A percentile compares a stretch with the other conserved stretches of the same genome.
Evolutionary conservation across 2,329 filamentous ascomycete genomes (phyloP).

Genomic region (Trichocomaceae sp.): DNA sequence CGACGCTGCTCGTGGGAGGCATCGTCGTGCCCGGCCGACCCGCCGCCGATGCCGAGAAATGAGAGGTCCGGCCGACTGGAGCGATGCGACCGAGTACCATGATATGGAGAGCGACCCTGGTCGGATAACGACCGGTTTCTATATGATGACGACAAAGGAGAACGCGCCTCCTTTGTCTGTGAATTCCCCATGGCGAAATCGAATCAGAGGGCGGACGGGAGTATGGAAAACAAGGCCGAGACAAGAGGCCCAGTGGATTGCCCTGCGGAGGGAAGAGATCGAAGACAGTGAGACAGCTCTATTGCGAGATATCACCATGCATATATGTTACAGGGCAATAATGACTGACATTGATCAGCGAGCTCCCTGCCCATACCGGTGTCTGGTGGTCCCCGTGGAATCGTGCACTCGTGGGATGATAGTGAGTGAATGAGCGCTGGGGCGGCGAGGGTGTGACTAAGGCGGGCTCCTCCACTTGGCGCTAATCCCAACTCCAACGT

Average conservation of each 20-base stretch:
- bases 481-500: background rate
- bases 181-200: slow-evolving; percentile 39
- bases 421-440: slow-evolving; percentile 16
- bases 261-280: background rate
- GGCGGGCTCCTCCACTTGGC: slow-evolving; percentile 7
- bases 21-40: slow-evolving; percentile 44
- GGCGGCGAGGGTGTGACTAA: slow-evolving; percentile 7
- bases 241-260: background rate
- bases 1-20: slow-evolving; percentile 55
- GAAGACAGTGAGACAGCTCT: background rate
- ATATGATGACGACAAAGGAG: slow-evolving; percentile 22
- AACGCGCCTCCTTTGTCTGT: slow-evolving; percentile 42
- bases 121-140: slow-evolving; percentile 26
- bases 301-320: background rate
- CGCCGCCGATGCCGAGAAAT: slow-evolving; percentile 50
- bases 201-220: background rate
- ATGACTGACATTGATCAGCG: background rate
- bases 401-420: background rate
- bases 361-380: background rate
- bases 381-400: background rate
- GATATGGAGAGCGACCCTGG: slow-evolving; percentile 25
- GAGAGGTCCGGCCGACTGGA: slow-evolving; percentile 54
- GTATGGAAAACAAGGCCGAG: background rate
- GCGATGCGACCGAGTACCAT: slow-evolving; percentile 42
- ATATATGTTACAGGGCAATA: background rate